Base-by-base conservation (phyloP, 176 grass and related monocot genomes). In the Canna indica region DNA sequence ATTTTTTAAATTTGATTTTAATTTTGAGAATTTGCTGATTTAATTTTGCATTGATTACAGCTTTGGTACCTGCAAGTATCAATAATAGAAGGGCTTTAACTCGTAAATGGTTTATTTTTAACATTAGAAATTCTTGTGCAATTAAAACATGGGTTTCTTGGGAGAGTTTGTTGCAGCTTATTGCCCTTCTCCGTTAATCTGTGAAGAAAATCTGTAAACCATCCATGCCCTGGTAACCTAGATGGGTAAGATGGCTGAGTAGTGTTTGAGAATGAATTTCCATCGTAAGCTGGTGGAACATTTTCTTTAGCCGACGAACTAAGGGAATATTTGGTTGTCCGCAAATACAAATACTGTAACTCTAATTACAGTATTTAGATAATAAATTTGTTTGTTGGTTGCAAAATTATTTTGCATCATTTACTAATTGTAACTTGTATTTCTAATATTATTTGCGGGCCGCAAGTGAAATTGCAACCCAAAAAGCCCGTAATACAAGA, bases 61-160 rank as follows among this genome's bases (percentile, higher is more conserved):
- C 77, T 79, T 75, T 84, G 58, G 47, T 90, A 87, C 52, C 71
- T 87, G 78, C 80, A 89, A 76, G 71, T 85, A 36, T 96, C 86
- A 67, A 85, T 76, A 17, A 85, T 67, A 50, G 89, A 83, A 74
- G 77, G 79, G 77, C 78, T 80, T 61, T 11, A n/a, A 77, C 72
- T 90, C 27, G 76, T 77, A 35, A 72, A 81, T 47, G 81, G 44
- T 47, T 56, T 64, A 76, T 71, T 53, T 54, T 75, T 85, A 64
- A 47, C 76, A 66, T 57, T 83, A 71, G 75, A 73, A 73, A 56
- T 77, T 32, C 68, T 76, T 74, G 64, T 7, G 33, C 44, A 75
- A 36, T 56, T 77, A 44, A 36, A 64, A 65, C 79, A 80, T 59
- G 72, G 62, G 52, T 76, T 84, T 48, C n/a, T 77, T 72, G 32